These are phyloP conservation scores for Lasiodiplodia citricola DNA, from an alignment of 2,329 filamentous ascomycete genomes.

Conservation along the genomic window DNA sequence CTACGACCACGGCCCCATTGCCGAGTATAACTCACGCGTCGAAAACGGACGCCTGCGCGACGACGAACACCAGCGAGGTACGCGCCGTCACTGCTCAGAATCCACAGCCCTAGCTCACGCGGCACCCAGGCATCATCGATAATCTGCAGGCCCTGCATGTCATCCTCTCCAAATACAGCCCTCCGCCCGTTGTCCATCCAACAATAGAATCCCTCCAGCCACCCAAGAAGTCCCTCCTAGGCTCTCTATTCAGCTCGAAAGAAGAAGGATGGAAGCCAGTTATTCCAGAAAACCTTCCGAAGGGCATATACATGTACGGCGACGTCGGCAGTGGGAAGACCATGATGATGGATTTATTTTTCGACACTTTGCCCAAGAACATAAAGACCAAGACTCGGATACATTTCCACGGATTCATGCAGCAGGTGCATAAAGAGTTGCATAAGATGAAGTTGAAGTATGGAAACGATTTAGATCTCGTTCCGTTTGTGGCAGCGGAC, in stretches of 20 bases:
- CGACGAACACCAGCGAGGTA: slow-evolving; percentile 89
- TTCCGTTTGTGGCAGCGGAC: slow-evolving; percentile 93
- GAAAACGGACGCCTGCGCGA: slow-evolving; percentile 75
- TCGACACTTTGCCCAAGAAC: slow-evolving; percentile 82
- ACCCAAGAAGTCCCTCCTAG: slow-evolving; percentile 59
- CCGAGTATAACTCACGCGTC: slow-evolving; percentile 87
- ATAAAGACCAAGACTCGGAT: slow-evolving; percentile 87
- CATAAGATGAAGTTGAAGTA: slow-evolving; percentile 89
- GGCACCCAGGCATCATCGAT: slow-evolving; percentile 75
- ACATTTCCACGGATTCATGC: slow-evolving; percentile 99
- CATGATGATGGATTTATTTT: slow-evolving; percentile 99
- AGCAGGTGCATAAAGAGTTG: slow-evolving; percentile 89
- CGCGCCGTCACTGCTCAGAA: slow-evolving; percentile 29
- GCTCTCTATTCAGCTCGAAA: slow-evolving; percentile 64
- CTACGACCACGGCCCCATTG: slow-evolving; percentile 68
- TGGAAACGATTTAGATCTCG: slow-evolving; percentile 85
- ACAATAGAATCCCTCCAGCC: slow-evolving; percentile 71
- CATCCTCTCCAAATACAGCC: slow-evolving; percentile 74
- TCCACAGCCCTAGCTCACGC: slow-evolving; percentile 27
- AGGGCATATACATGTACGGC: slow-evolving; percentile 92
- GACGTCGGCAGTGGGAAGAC: slow-evolving; percentile 98
- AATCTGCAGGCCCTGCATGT: slow-evolving; percentile 88
- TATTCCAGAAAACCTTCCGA: slow-evolving; percentile 77
- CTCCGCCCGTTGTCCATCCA: slow-evolving; percentile 77
- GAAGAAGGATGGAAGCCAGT: slow-evolving; percentile 47